Evolutionary conservation across 2,329 filamentous ascomycete genomes (phyloP), one percentile per base, ranked within the genome.

Genomic region (Aspergillus udagawae): DNA sequence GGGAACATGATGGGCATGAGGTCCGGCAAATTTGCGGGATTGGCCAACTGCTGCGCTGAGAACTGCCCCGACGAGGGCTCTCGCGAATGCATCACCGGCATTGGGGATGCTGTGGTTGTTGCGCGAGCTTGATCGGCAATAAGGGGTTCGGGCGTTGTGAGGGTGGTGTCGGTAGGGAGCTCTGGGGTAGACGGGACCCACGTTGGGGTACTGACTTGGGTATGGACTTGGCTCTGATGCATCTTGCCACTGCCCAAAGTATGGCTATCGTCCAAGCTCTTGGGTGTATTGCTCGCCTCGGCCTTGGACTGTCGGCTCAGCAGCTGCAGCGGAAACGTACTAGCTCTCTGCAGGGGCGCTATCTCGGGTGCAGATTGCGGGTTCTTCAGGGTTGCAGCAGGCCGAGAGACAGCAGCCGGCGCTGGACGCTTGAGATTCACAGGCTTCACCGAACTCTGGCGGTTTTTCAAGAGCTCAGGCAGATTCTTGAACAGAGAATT

Each of bases 401-500:
- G 38, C 47, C 61, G 28, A 51, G 45, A 29, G 63, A 52, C 56
- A 41, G 60, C 64, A 5, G 71, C 68, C 6, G 77, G 73, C 2
- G 74, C 71, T 4, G 73, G 70, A n/a, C 80, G 75, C 61, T 83
- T 81, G 62, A 82, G 78, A 57, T 77, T 78, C 32, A 73, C 74
- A n/a, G 75, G 71, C 7, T 76, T 70, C 49, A 77, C 76, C 17
- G 77, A 75, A 50, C 74, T 78, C 56, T 80, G 76, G 35, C 76
- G 72, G 54, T 83, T 79, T 65, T 86, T 87, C 35, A 95, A 78
- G 56, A 83, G 83, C 52, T 89, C 87, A 1, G 92, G 91, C 1
- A 97, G 76, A 68, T 92, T 86, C 59, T 94, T 90, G 70, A 97
- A 97, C 7, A 97, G 81, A 51, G 82, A 81, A 70, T 86, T 84